These are phyloP conservation scores for Crucihimalaya himalaica DNA, from an alignment of 345 rosid species.

Conservation along the genomic window DNA sequence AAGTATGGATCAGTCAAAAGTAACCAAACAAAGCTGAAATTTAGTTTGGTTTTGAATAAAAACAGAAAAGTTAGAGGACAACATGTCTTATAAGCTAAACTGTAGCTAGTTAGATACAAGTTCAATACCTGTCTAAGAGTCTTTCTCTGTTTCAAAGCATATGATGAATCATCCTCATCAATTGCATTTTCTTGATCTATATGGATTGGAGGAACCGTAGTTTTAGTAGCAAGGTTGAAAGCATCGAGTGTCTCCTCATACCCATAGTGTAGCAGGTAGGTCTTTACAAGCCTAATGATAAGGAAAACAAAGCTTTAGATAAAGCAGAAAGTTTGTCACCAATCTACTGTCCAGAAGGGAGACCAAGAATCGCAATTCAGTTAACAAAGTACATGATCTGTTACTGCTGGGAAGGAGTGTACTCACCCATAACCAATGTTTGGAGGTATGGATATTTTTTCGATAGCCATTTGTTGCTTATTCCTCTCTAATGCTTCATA, in stretches of 20 bases:
- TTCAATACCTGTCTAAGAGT: conserved; percentile 75
- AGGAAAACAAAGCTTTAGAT: conserved; percentile 21
- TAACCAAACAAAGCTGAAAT: conserved; percentile 2
- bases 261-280: conserved; percentile 90
- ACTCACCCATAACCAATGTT: conserved; percentile 75
- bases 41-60: conserved; percentile 7
- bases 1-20: conserved; percentile 32
- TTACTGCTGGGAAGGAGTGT: neutral
- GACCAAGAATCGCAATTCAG: neutral
- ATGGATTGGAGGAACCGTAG: conserved; percentile 66
- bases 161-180: conserved; percentile 58
- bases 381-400: conserved; percentile 3
- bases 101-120: conserved; percentile 13
- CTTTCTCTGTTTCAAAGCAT: conserved; percentile 77
- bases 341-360: neutral
- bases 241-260: conserved; percentile 90
- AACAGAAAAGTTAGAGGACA: conserved; percentile 3
- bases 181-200: conserved; percentile 64
- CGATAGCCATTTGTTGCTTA: conserved; percentile 66
- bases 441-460: conserved; percentile 61
- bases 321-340: conserved; percentile 5
- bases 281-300: conserved; percentile 74
- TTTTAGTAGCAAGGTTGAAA: conserved; percentile 78
- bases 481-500: conserved; percentile 79
- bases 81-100: neutral